These are phyloP conservation scores for Claviceps sp. DNA, from an alignment of 2,329 filamentous ascomycete genomes.

Conservation along the genomic window DNA sequence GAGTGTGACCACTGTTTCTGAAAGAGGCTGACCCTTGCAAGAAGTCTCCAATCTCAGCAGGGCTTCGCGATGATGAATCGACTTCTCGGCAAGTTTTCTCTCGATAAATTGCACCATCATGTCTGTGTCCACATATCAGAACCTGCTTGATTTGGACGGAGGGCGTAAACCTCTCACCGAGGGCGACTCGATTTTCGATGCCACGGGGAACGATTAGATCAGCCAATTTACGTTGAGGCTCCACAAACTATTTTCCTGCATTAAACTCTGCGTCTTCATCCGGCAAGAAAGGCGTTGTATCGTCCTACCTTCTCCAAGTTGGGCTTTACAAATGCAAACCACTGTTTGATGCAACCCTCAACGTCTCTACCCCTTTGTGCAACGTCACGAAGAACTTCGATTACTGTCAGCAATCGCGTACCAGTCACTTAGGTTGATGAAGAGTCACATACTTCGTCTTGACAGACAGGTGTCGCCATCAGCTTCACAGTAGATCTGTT, in stretches of 20 bases:
- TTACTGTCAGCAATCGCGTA: conserved; percentile 3
- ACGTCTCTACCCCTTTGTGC: conserved; percentile 80
- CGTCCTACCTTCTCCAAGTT: conserved; percentile 64
- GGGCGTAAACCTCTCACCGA: conserved; percentile 37
- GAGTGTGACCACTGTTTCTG: conserved; percentile 60
- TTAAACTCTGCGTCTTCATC: neutral
- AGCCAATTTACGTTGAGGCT: conserved; percentile 81
- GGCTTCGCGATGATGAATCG: conserved; percentile 65
- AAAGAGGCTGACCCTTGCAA: conserved; percentile 58
- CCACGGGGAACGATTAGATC: conserved; percentile 93
- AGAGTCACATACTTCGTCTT: conserved; percentile 53
- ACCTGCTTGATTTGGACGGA: neutral
- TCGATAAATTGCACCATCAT: conserved; percentile 94
- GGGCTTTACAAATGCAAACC: conserved; percentile 92
- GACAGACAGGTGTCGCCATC: conserved; percentile 90
- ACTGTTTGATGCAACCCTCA: conserved; percentile 94
- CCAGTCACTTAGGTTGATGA: neutral
- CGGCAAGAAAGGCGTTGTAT: neutral
- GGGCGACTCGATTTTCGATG: conserved; percentile 87
- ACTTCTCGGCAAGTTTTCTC: conserved; percentile 77
- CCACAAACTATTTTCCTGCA: conserved; percentile 48
- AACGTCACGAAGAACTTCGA: conserved; percentile 72
- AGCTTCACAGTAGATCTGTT: conserved; percentile 84
- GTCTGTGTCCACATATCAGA: conserved; percentile 28
- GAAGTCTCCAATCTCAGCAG: conserved; percentile 63